Evolutionary conservation across 345 rosid species (phyloP), one percentile per base, ranked within the genome.

Genomic region (Euphorbia tirucalli): DNA sequence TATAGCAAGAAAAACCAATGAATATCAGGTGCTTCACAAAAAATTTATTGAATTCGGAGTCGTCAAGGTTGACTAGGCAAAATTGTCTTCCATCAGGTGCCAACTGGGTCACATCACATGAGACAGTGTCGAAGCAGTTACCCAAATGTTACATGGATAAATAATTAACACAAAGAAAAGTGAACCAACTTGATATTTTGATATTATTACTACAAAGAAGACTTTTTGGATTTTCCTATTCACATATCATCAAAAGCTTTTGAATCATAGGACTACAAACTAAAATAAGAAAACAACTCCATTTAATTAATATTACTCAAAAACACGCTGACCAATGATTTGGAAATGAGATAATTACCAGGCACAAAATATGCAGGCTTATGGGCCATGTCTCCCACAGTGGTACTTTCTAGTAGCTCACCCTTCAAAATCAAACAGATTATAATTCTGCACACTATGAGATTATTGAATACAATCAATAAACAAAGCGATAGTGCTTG

Each of bases 361-460:
- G 99, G 99, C 65, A 95, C 98, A 35, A 90, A 95, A 81, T 87
- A 95, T 41, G 99, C 96, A 72, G 99, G 99, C 73, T 93, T 95
- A 74, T 95, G 99, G 80, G 99, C 98, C 97, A 90, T 88, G 71
- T 87, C 94, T 66, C 93, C 94, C 71, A 90, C 96, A 24, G 80
- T 75, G 41, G 97, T 90, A 81, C 86, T 87, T 82, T 88, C 97
- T 69, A 90, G 85, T 55, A 84, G 85, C 79, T 90, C 98, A 74
- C 99, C 98, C 98, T 95, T 92, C 86, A 90, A 89, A 92, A 92
- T 78, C 72, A 83, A 89, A 89, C 61, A 85, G 27, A 71, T 79
- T 41, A 77, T 65, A 76, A 65, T 79, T 81, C 86, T 79, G 87
- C 81, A 78, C 65, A 73, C 81, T 82, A 73, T 69, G 79, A 83